Evolutionary conservation across 176 grass and related monocot genomes (phyloP).

Genomic region (Hyparrhenia diplandra): DNA sequence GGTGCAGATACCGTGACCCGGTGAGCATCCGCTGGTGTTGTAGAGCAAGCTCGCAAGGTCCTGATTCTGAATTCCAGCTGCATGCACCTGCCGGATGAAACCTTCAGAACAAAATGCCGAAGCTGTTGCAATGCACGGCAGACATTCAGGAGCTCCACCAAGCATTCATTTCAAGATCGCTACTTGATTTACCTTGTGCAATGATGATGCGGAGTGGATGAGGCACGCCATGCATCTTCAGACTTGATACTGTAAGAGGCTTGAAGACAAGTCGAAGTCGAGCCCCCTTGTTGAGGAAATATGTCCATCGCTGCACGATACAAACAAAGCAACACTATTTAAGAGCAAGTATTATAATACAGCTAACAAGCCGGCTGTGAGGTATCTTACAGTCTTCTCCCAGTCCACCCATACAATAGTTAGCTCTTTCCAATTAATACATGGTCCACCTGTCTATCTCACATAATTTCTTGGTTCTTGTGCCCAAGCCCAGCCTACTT

Average conservation of each 20-base stretch:
- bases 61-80: slow-evolving; percentile 47
- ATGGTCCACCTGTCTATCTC: too few relatives aligned
- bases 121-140: background rate
- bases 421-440: too few relatives aligned
- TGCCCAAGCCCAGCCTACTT: too few relatives aligned
- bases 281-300: slow-evolving; percentile 61
- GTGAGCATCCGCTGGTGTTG: background rate
- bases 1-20: too few relatives aligned
- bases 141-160: background rate
- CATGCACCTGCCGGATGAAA: slow-evolving; percentile 37
- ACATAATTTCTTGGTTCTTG: too few relatives aligned
- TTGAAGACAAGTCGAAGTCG: too few relatives aligned
- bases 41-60: slow-evolving; percentile 43
- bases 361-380: too few relatives aligned
- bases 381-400: too few relatives aligned
- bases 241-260: slow-evolving; percentile 34
- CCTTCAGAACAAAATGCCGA: background rate
- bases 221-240: background rate
- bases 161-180: background rate
- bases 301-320: slow-evolving; percentile 56
- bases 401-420: too few relatives aligned
- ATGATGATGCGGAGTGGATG: slow-evolving; percentile 39
- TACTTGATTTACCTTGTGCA: background rate
- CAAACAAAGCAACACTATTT: background rate
- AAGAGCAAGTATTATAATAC: too few relatives aligned